Conservation (phyloP, 805 yeast species). For the Ogataea corticis region DNA sequence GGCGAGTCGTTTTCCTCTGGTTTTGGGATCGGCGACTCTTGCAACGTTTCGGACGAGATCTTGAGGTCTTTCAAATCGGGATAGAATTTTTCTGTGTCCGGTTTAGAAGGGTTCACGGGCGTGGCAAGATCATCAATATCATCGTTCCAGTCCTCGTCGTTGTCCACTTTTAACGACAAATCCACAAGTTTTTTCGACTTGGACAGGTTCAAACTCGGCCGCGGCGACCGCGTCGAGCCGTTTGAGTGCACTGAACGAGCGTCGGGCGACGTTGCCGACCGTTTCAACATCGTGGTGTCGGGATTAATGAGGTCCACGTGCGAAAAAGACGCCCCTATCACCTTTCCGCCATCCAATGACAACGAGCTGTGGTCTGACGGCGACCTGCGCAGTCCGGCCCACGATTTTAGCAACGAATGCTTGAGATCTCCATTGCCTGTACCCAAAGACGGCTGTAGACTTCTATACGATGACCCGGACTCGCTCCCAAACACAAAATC, state of each 20-base stretch:
- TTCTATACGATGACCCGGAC: slow-evolving; percentile 16
- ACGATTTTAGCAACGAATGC: slow-evolving; percentile 29
- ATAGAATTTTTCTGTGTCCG: slow-evolving; percentile 16
- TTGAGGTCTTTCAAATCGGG: slow-evolving; percentile 23
- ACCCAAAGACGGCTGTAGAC: slow-evolving; percentile 15
- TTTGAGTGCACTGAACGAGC: slow-evolving; percentile 18
- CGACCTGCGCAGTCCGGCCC: slow-evolving; percentile 21
- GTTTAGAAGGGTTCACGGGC: slow-evolving; percentile 16
- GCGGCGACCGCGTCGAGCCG: slow-evolving; percentile 16
- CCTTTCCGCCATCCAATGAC: slow-evolving; percentile 28
- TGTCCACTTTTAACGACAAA: slow-evolving; percentile 45
- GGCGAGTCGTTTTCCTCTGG: slow-evolving; percentile 15
- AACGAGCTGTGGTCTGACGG: slow-evolving; percentile 15
- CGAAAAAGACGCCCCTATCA: slow-evolving; percentile 58
- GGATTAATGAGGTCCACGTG: slow-evolving; percentile 44
- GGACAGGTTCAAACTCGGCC: slow-evolving; percentile 15
- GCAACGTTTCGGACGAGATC: neutral
- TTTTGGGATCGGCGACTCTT: slow-evolving; percentile 3
- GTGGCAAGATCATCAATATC: slow-evolving; percentile 52
- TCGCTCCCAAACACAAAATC: slow-evolving; percentile 30
- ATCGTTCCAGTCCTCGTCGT: slow-evolving; percentile 93
- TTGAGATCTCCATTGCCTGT: neutral
- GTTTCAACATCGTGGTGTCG: slow-evolving; percentile 9
- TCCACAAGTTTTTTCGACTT: slow-evolving; percentile 17
- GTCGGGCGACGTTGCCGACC: slow-evolving; percentile 22